Conservation (phyloP, 164 flowering plant genomes). For the Vitis cinerea region DNA sequence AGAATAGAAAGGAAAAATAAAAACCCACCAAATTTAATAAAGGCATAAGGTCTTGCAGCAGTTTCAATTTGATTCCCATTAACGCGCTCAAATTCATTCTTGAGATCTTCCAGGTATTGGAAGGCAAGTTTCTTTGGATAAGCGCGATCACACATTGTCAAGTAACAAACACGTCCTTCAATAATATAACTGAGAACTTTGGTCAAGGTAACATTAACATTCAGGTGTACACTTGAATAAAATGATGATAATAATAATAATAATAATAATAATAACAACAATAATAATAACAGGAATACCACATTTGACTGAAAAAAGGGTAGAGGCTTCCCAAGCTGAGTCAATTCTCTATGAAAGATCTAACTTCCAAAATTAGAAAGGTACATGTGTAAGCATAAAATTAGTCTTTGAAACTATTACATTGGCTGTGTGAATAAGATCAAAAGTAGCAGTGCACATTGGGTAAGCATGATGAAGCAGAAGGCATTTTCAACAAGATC, state of each 20-base stretch:
- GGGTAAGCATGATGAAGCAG: too few species aligned
- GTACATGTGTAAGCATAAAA: too few species aligned
- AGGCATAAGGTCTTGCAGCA: slow-evolving; percentile 94
- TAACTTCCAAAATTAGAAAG: too few species aligned
- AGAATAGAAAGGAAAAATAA: not conserved
- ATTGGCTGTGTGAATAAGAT: too few species aligned
- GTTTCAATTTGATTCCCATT: slow-evolving; percentile 88
- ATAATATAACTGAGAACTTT: slow-evolving; percentile 64
- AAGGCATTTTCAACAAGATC: too few species aligned
- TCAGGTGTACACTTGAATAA: not conserved
- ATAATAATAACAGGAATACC: not conserved
- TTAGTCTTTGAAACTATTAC: too few species aligned
- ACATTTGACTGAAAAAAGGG: not conserved
- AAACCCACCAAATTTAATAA: slow-evolving; percentile 78
- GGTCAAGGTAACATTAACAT: slow-evolving; percentile 42
- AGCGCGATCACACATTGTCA: slow-evolving; percentile 92
- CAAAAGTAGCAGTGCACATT: too few species aligned
- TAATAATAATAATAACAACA: too few species aligned
- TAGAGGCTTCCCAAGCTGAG: not conserved
- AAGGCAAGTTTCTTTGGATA: slow-evolving; percentile 95
- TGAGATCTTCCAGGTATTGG: slow-evolving; percentile 87
- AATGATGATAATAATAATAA: not conserved
- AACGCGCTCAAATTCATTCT: slow-evolving; percentile 86
- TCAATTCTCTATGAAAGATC: too few species aligned
- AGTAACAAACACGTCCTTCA: slow-evolving; percentile 87